A percentile compares a stretch with the other conserved stretches of the same genome.
Conservation (phyloP, 495 filamentous ascomycete genomes). For the Penicillium maclennaniae region DNA sequence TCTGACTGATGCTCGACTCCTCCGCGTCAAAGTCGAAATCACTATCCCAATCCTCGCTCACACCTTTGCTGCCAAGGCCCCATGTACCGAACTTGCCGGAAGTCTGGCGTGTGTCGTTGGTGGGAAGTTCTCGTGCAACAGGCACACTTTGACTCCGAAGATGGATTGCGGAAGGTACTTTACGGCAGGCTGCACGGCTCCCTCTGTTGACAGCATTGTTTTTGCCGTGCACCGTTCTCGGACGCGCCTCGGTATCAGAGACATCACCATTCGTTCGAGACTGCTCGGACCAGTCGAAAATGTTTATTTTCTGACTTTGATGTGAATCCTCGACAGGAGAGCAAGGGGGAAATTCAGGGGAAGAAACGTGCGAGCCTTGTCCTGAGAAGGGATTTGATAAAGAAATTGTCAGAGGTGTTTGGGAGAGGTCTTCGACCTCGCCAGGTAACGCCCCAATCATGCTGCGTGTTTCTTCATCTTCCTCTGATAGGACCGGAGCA, state of each 20-base stretch:
- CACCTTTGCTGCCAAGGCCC: slow-evolving; percentile 78
- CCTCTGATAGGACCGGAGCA: slow-evolving; percentile 23
- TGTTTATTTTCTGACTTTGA: slow-evolving; percentile 37
- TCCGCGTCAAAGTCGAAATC: slow-evolving; percentile 74
- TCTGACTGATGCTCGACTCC: slow-evolving; percentile 11
- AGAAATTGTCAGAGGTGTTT: not conserved
- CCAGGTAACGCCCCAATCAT: slow-evolving; percentile 32
- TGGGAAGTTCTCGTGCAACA: slow-evolving; percentile 61
- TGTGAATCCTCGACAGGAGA: slow-evolving; percentile 15
- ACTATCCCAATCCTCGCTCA: slow-evolving; percentile 79
- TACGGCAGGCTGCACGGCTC: slow-evolving; percentile 69
- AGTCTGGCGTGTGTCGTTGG: slow-evolving; percentile 53
- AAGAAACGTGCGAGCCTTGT: not conserved
- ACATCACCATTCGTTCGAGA: slow-evolving; percentile 48
- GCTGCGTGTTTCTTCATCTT: slow-evolving; percentile 30
- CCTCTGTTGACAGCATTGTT: slow-evolving; percentile 69
- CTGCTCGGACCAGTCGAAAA: slow-evolving; percentile 88
- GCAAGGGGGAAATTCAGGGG: not conserved
- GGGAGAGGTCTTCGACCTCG: slow-evolving; percentile 15
- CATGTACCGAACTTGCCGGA: slow-evolving; percentile 84
- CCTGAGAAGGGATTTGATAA: slow-evolving; percentile 6
- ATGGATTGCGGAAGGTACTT: slow-evolving; percentile 72
- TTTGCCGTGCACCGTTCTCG: slow-evolving; percentile 88
- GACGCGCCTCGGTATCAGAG: slow-evolving; percentile 58
- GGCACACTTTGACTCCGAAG: slow-evolving; percentile 96